phyloP scores from a whole-genome alignment of 2,329 filamentous ascomycete genomes.

The Thermoascus crustaceus region DNA sequence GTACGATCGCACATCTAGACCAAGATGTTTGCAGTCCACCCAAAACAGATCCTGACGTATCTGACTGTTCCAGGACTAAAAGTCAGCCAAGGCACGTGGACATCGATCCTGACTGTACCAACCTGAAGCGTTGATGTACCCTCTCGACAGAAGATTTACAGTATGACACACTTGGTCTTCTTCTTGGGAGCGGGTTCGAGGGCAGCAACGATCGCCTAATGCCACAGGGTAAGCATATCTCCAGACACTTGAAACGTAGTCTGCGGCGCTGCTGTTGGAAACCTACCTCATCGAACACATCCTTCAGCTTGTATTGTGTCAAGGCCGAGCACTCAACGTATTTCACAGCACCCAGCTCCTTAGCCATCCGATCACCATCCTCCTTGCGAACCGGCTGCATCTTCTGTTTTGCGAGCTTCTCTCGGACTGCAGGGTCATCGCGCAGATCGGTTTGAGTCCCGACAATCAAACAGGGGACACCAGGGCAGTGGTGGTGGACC shows the following conservation, averaged over 20 bases:
- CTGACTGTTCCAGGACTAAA: not conserved
- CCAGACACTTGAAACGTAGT: conserved; percentile 9
- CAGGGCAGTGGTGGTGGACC: conserved; percentile 96
- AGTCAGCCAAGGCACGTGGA: not conserved
- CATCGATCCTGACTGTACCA: not conserved
- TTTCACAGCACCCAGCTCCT: conserved; percentile 94
- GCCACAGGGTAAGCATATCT: conserved; percentile 11
- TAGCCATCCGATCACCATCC: conserved; percentile 92
- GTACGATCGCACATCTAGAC: not conserved
- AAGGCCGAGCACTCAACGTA: conserved; percentile 98
- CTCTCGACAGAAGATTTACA: conserved; percentile 40
- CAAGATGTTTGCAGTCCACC: conserved; percentile 1
- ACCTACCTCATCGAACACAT: conserved; percentile 98
- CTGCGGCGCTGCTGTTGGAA: no score
- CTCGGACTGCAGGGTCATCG: conserved; percentile 75
- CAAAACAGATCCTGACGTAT: not conserved
- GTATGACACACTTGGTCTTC: conserved; percentile 63
- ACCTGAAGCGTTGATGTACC: conserved; percentile 1
- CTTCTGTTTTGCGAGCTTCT: conserved; percentile 92
- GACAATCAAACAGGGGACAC: conserved; percentile 94
- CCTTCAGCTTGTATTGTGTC: conserved; percentile 97
- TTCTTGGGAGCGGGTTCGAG: conserved; percentile 82
- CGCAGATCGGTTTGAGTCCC: conserved; percentile 95
- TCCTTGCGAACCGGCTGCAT: conserved; percentile 89
- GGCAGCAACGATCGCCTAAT: conserved; percentile 86